These are phyloP conservation scores for Mycena albidolilacea DNA, from an alignment of 768 basidiomycete species.

Conservation along the genomic window DNA sequence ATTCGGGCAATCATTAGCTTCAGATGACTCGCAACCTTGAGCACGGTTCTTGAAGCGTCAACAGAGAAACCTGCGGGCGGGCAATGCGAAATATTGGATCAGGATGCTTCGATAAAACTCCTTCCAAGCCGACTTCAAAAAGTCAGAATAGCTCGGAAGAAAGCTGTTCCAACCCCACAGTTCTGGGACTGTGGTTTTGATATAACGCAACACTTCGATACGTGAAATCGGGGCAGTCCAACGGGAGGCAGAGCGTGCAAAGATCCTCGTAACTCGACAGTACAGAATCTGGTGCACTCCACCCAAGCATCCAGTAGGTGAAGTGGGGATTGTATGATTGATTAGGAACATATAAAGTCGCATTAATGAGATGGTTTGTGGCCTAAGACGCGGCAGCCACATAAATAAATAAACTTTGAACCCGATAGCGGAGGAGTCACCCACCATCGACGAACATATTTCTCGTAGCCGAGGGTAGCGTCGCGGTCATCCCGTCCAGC, in stretches of 20 bases:
- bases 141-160: too few species aligned
- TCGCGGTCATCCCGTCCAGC: slow-evolving; percentile 89
- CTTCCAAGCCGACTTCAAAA: too few species aligned
- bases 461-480: slow-evolving; percentile 90
- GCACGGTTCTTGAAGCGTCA: too few species aligned
- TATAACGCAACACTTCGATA: not conserved
- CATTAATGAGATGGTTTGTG: slow-evolving; percentile 35
- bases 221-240: not conserved
- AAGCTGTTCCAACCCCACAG: too few species aligned
- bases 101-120: too few species aligned
- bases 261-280: not conserved
- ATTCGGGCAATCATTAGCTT: too few species aligned
- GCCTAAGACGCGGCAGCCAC: slow-evolving; percentile 4
- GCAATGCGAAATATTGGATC: too few species aligned
- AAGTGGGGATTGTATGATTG: slow-evolving; percentile 19
- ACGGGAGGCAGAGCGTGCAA: too few species aligned
- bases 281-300: not conserved
- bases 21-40: too few species aligned
- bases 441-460: slow-evolving; percentile 98
- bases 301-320: not conserved
- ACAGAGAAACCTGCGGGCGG: too few species aligned
- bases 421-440: not conserved
- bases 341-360: slow-evolving; percentile 21
- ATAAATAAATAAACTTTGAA: not conserved
- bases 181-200: too few species aligned